Evolutionary conservation across 139 green algal species (phyloP).

Genomic region (Haematococcus lacustris): DNA sequence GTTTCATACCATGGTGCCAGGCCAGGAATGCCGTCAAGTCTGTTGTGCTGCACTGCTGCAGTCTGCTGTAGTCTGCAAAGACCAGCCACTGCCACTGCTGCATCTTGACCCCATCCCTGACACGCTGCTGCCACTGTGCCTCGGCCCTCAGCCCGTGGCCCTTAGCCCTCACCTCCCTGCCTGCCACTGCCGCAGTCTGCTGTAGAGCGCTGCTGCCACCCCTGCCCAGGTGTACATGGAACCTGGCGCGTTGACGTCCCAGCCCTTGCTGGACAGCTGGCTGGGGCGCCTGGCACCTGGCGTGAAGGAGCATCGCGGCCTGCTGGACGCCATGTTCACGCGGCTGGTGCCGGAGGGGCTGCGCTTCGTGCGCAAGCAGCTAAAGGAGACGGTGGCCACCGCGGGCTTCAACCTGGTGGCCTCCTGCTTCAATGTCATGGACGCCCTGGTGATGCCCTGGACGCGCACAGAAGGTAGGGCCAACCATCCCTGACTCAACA

Average conservation of each 20-base stretch:
- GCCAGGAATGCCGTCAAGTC: too few relatives aligned
- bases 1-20: too few relatives aligned
- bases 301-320: conserved; percentile 11
- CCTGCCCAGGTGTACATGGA: conserved; percentile 73
- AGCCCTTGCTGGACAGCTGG: conserved; percentile 63
- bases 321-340: conserved; percentile 47
- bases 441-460: conserved; percentile 43
- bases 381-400: conserved; percentile 71
- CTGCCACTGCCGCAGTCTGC: too few relatives aligned
- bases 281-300: conserved; percentile 41
- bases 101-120: too few relatives aligned
- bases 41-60: too few relatives aligned
- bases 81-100: too few relatives aligned
- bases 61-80: too few relatives aligned
- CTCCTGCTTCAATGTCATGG: conserved; percentile 68
- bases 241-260: conserved; percentile 52
- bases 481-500: too few relatives aligned
- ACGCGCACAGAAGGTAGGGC: conserved; percentile 22
- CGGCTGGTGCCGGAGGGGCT: conserved; percentile 54
- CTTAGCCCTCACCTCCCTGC: too few relatives aligned
- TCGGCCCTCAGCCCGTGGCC: too few relatives aligned
- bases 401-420: conserved; percentile 59
- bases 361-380: conserved; percentile 50
- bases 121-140: too few relatives aligned
- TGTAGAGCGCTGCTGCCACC: too few relatives aligned